Evolutionary conservation across 345 rosid species (phyloP).

Genomic region (Salix purpurea): DNA sequence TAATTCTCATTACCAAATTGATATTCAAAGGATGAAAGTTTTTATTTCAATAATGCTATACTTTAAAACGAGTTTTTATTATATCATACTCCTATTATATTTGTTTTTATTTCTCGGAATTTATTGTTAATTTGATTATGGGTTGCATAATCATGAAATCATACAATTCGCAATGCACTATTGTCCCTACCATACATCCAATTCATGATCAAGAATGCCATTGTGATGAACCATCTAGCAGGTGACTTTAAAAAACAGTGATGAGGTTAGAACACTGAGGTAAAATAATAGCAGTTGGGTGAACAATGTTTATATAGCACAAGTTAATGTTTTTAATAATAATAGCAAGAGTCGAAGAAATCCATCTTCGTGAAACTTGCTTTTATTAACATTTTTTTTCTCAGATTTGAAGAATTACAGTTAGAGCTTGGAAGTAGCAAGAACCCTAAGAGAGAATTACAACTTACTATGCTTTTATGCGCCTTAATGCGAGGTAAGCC

Average conservation of each 20-base stretch:
- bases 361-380: not conserved
- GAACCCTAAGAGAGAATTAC: not conserved
- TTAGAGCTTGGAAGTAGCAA: constrained; percentile 2
- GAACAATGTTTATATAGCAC: too few relatives aligned
- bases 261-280: too few relatives aligned
- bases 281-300: too few relatives aligned
- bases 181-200: not conserved
- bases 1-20: too few relatives aligned
- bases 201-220: not conserved
- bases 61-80: rapidly evolving
- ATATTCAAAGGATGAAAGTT: not conserved
- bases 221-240: too few relatives aligned
- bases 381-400: too few relatives aligned
- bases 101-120: rapidly evolving
- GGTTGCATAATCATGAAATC: rapidly evolving
- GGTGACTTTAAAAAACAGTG: too few relatives aligned
- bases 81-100: too few relatives aligned
- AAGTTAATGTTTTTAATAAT: too few relatives aligned
- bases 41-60: too few relatives aligned
- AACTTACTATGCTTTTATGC: constrained; percentile 34
- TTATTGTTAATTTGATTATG: too few relatives aligned
- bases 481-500: constrained; percentile 78
- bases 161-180: not conserved
- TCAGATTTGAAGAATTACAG: constrained; percentile 4
- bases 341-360: not conserved